Evolutionary conservation across 805 yeast genomes (phyloP), one percentile per base, ranked within the genome.

Genomic region (Priceomyces haplophilus): DNA sequence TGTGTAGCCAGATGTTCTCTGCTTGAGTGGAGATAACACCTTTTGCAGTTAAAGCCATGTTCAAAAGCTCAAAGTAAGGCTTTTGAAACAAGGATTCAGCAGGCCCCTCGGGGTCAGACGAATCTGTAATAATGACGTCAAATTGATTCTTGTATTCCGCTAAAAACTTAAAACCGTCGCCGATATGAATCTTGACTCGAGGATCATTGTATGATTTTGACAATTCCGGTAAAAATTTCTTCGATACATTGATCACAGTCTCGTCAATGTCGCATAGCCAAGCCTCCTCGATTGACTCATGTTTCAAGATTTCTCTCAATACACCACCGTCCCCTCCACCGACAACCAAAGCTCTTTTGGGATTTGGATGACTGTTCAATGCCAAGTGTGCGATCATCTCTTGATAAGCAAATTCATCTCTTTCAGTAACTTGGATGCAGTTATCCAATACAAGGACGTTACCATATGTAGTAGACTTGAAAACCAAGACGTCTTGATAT

Each of bases 311-410:
- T 69, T 91, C 98, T 70, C 98, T 82, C 58, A 91, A 78, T 40
- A 91, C 98, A 68, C 98, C 98, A 56, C 99, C 99, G 65, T 91
- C 99, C 60, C 99, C 99, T 51, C 99, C 99, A 46, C 99, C 99
- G 59, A 91, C 86, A 50, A 91, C 98, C 43, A 91, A 75, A 18
- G 95, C 97, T 56, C 78, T 83, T 76, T 87, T 88, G 45, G 98
- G 98, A 72, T 87, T 82, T 56, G 96, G 90, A 70, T 93, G 98
- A 41, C 93, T 82, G 79, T 84, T 86, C 67, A 93, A 60, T 5
- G 96, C 96, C 59, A 93, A 76, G 69, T 91, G 97, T 32, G 97
- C 74, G 66, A 91, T 91, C 98, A 91, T 93, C 72, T 91, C 99
- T 73, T 93, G 99, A 76, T 90, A 91, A 20, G 97, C 80, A 67